Conservation (phyloP, 2,329 filamentous ascomycete species). For the Stagonosporopsis tanaceti region DNA sequence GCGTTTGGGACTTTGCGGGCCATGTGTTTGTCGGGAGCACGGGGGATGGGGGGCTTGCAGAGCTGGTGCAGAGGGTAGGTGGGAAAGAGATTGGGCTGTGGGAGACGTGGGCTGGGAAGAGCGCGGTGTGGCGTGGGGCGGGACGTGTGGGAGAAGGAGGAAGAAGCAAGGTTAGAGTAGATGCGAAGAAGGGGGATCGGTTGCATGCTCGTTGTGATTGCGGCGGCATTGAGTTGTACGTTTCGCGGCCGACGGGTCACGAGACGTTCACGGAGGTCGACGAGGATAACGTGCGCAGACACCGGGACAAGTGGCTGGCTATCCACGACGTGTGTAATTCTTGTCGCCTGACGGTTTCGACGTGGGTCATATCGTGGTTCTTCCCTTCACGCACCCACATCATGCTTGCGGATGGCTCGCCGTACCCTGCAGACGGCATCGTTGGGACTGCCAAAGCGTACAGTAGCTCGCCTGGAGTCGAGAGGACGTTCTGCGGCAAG, state of each 20-base stretch:
- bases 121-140: constrained; percentile 1
- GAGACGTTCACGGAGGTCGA: constrained; percentile 39
- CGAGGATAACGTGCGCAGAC: constrained; percentile 12
- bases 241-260: constrained; percentile 61
- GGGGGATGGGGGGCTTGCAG: constrained; percentile 49
- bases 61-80: constrained; percentile 39
- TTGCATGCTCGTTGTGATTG: constrained; percentile 64
- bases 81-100: constrained; percentile 38
- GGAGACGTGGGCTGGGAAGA: constrained; percentile 21
- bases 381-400: constrained; percentile 71
- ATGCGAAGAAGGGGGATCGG: not conserved
- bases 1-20: constrained; percentile 34
- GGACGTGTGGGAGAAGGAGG: not conserved
- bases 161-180: not conserved
- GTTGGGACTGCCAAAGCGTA: constrained; percentile 61
- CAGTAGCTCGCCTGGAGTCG: constrained; percentile 61
- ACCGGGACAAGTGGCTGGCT: constrained; percentile 49
- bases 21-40: constrained; percentile 48
- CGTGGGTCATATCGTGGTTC: constrained; percentile 71
- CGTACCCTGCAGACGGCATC: constrained; percentile 47
- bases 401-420: constrained; percentile 49
- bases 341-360: constrained; percentile 68
- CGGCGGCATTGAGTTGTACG: constrained; percentile 62
- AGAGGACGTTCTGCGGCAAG: constrained; percentile 66
- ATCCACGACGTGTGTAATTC: constrained; percentile 61